These are phyloP conservation scores for Kingdonia uniflora DNA, from an alignment of 164 flowering plant genomes.

Conservation along the genomic window DNA sequence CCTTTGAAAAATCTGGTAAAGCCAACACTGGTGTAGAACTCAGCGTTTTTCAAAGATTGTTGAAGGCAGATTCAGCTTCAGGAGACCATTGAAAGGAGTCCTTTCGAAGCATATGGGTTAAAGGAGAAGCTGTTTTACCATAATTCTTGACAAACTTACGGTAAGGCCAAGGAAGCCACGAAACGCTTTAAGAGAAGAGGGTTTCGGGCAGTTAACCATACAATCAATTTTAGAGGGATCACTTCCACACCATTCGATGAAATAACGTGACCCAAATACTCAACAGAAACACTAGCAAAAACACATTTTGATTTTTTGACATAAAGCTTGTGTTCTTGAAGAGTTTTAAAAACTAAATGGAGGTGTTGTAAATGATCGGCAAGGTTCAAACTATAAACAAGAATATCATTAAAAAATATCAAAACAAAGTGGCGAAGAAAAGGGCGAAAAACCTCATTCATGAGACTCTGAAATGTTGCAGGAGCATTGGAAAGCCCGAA, in stretches of 20 bases:
- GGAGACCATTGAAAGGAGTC: constrained; percentile 1
- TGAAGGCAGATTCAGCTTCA: not conserved
- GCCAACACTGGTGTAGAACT: not conserved
- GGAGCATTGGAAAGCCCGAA: no score
- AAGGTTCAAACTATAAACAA: not conserved
- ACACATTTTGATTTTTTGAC: constrained; percentile 1
- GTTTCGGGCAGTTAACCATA: not conserved
- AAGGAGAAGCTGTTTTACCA: not conserved
- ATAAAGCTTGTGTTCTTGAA: not conserved
- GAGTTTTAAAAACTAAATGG: not conserved
- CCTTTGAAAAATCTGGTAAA: not conserved
- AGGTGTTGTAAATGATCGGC: not conserved
- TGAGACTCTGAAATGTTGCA: no score
- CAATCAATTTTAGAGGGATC: not conserved
- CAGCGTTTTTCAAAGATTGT: not conserved
- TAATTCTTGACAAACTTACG: not conserved
- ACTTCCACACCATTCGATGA: not conserved
- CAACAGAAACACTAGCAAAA: not conserved
- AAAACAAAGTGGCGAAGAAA: no score
- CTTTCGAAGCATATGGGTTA: not conserved
- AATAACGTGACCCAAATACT: constrained; percentile 4
- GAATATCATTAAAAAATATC: constrained; percentile 8
- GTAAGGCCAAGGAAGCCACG: constrained; percentile 6
- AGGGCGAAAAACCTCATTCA: no score
- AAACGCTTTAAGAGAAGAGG: not conserved